Evolutionary conservation across 2,329 filamentous ascomycete species (phyloP), one percentile per base, ranked within the genome.

Genomic region (Biscogniauxia marginata): DNA sequence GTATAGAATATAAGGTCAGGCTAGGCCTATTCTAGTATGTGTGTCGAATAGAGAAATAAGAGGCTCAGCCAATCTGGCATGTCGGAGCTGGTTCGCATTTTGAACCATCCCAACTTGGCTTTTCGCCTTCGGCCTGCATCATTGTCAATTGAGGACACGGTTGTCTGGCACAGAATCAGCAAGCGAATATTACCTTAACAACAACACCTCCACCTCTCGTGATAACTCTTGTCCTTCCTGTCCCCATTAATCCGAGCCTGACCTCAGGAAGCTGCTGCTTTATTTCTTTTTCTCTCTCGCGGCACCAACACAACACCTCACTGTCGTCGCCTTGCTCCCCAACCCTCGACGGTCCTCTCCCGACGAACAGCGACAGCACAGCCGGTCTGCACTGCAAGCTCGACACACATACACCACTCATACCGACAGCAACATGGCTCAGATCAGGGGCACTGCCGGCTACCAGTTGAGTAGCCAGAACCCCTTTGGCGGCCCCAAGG

Each of bases 391-490:
- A 58, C 60, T 34, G 56, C 46, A 57, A 50, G 9, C 21, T 46
- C 18, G 50, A 50, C 45, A 47, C 20, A 24, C n/a, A 50, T 34
- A 45, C 63, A 58, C 51, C 53, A 47, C 44, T 39, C 39, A 22
- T 7, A 34, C 21, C 9, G n/a, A 21, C 39, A 13, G n/a, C 52
- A 56, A 58, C 55, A 78, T 78, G 76, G 74, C 76, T 61, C 75
- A 77, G 63, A 72, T 77, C 64, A 79, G 87, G 77, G 85, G 86
- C 73, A 87, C 84, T 63, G 88, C 90, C 69, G 89, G 89, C 75
- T 96, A 96, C 78, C 90, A 93, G 77, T 84, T 95, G 73, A 88
- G 88, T 69, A 84, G 87, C 73, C 85, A 87, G 69, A 87, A 85
- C 70, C 84, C 86, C 62, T 93, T 91, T 68, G 87, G 84, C 62